Conservation (phyloP, 352 stramenopile species). For the Phytophthora pistaciae region DNA sequence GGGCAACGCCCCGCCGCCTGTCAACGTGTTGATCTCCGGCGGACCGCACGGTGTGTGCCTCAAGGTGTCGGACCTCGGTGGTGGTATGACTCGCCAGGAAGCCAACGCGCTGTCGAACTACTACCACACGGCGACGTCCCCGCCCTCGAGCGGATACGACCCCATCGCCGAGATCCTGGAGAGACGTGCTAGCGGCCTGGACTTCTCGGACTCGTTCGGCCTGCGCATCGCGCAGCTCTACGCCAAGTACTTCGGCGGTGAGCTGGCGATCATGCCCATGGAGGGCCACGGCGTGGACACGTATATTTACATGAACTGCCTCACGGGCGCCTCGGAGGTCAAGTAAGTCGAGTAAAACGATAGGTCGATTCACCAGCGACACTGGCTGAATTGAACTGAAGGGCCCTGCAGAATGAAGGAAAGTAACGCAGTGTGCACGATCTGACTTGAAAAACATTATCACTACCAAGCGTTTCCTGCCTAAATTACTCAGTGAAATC, state of each 20-base stretch:
- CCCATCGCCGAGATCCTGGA: conserved; percentile 78
- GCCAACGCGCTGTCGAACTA: conserved; percentile 81
- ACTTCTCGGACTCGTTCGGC: conserved; percentile 88
- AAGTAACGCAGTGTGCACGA: conserved; percentile 26
- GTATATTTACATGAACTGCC: conserved; percentile 91
- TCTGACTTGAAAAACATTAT: not conserved
- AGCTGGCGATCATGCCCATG: conserved; percentile 99
- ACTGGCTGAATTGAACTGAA: not conserved
- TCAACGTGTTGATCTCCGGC: conserved; percentile 72
- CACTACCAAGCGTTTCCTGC: not conserved
- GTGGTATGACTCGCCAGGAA: conserved; percentile 78
- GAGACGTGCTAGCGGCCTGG: conserved; percentile 63
- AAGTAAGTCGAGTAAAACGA: conserved; percentile 47
- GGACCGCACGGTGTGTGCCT: conserved; percentile 79
- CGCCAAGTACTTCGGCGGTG: conserved; percentile 98
- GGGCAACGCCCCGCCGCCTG: conserved; percentile 47
- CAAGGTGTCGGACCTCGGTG: conserved; percentile 82
- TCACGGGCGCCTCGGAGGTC: conserved; percentile 77
- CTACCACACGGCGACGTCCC: conserved; percentile 41
- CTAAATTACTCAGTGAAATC: conserved; percentile 4
- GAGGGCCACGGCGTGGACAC: conserved; percentile 98
- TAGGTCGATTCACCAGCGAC: conserved; percentile 3
- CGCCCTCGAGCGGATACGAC: conserved; percentile 56
- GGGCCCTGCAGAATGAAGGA: conserved; percentile 8
- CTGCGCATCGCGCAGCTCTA: conserved; percentile 94